Percentiles rank a stretch among this genome's conserved stretches.
Conservation (phyloP, 352 stramenopile genomes). For the Peronospora farinosa region DNA sequence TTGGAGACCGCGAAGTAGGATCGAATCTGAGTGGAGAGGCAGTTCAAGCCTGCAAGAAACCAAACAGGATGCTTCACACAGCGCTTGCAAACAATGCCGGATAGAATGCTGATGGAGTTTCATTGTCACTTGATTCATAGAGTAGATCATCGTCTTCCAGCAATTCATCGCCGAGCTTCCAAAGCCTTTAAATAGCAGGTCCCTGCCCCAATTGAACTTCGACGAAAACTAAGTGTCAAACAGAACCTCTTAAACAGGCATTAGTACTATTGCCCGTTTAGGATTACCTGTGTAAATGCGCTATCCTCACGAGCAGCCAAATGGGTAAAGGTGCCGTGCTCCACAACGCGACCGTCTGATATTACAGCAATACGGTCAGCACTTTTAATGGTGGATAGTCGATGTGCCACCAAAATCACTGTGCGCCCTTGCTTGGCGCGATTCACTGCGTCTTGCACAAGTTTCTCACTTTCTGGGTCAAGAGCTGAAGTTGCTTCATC, state of each 20-base stretch:
- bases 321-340: constrained; percentile 72
- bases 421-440: constrained; percentile 86
- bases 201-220: constrained; percentile 33
- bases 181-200: neutral
- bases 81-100: constrained; percentile 43
- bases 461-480: constrained; percentile 65
- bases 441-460: constrained; percentile 75
- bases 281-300: constrained; percentile 69
- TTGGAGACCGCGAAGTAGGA: constrained; percentile 88
- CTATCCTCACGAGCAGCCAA: constrained; percentile 55
- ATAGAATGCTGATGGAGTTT: constrained; percentile 15
- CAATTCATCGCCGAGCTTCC: constrained; percentile 13
- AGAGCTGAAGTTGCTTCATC: constrained; percentile 75
- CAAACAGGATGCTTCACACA: constrained; percentile 88
- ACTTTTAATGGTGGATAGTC: constrained; percentile 90
- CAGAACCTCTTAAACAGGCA: neutral
- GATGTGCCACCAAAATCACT: constrained; percentile 95
- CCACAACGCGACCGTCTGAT: constrained; percentile 77
- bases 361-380: constrained; percentile 90
- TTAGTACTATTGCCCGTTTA: constrained; percentile 49
- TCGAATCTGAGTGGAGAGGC: constrained; percentile 87
- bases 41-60: constrained; percentile 92
- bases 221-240: constrained; percentile 25
- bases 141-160: no score
- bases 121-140: no score